phyloP scores from a whole-genome alignment of 331 rosid species.

The Spiraea crenata region DNA sequence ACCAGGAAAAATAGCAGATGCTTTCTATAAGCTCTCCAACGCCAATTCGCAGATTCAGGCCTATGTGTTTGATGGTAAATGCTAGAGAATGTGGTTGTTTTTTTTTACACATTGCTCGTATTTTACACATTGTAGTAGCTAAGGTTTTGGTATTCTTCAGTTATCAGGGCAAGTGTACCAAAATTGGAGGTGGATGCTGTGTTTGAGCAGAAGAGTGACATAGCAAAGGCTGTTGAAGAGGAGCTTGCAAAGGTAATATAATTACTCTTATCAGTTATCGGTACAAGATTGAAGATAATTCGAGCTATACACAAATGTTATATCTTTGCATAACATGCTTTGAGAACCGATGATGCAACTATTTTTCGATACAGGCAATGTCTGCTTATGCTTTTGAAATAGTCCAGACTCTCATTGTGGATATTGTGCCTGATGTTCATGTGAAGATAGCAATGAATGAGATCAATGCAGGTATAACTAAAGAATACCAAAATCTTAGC shows the following conservation, averaged over 20 bases:
- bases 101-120: not conserved
- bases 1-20: conserved; percentile 66
- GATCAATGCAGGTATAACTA: conserved; percentile 63
- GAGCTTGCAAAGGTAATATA: conserved; percentile 67
- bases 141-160: conserved; percentile 37
- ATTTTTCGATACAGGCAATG: conserved; percentile 57
- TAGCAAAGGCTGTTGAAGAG: conserved; percentile 66
- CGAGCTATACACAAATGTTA: not conserved
- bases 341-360: conserved; percentile 3
- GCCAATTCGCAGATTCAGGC: conserved; percentile 74
- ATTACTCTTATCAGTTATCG: not conserved
- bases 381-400: conserved; percentile 68
- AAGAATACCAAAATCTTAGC: too few species aligned
- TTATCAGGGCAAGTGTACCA: conserved; percentile 74
- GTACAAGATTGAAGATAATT: not conserved
- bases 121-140: conserved; percentile 4
- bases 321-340: not conserved
- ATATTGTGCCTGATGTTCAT: conserved; percentile 66
- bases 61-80: conserved; percentile 71
- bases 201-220: conserved; percentile 75
- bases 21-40: conserved; percentile 76
- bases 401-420: conserved; percentile 75
- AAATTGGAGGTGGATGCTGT: conserved; percentile 73
- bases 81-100: conserved; percentile 18
- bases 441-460: conserved; percentile 83